Evolutionary conservation across 2,329 filamentous ascomycete genomes (phyloP).

Genomic region (Teratosphaeria epicoccoides): DNA sequence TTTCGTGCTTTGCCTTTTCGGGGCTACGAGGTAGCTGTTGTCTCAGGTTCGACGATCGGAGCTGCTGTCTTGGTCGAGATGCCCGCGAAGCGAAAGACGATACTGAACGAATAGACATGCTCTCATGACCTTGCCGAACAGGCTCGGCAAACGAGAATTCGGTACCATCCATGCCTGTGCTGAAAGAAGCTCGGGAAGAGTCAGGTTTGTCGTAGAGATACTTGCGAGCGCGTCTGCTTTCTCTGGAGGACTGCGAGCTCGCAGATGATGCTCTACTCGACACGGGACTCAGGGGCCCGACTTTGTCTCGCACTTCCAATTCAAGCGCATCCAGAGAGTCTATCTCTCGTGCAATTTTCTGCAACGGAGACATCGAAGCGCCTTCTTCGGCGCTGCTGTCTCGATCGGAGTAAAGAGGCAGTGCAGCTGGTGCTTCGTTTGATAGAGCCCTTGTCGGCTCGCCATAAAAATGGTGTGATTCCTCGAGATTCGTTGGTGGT

Average conservation of each 20-base stretch:
- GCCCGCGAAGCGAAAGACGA: conserved; percentile 38
- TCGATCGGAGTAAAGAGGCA: conserved; percentile 38
- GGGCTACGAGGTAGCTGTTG: conserved; percentile 74
- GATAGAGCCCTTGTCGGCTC: conserved; percentile 22
- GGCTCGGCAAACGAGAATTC: conserved; percentile 29
- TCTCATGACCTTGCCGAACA: conserved; percentile 25
- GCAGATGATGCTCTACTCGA: conserved; percentile 56
- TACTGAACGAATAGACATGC: conserved; percentile 35
- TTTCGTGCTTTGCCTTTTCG: conserved; percentile 54
- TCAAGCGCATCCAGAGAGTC: conserved; percentile 48
- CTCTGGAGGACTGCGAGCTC: conserved; percentile 43
- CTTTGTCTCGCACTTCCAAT: conserved; percentile 45
- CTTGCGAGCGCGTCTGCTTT: conserved; percentile 30
- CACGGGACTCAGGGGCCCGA: conserved; percentile 56
- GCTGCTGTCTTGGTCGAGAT: conserved; percentile 7
- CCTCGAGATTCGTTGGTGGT: conserved; percentile 70
- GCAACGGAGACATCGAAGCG: conserved; percentile 54
- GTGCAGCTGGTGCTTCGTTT: conserved; percentile 20
- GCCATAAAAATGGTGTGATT: conserved; percentile 43
- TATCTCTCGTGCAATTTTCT: conserved; percentile 63
- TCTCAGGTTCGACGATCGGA: conserved; percentile 56
- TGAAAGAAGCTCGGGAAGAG: conserved; percentile 26
- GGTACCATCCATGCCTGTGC: conserved; percentile 24
- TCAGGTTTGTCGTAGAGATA: conserved; percentile 39
- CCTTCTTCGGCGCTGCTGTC: conserved; percentile 65